Evolutionary conservation across 495 filamentous ascomycete species (phyloP).

Genomic region (Neurospora discreta): DNA sequence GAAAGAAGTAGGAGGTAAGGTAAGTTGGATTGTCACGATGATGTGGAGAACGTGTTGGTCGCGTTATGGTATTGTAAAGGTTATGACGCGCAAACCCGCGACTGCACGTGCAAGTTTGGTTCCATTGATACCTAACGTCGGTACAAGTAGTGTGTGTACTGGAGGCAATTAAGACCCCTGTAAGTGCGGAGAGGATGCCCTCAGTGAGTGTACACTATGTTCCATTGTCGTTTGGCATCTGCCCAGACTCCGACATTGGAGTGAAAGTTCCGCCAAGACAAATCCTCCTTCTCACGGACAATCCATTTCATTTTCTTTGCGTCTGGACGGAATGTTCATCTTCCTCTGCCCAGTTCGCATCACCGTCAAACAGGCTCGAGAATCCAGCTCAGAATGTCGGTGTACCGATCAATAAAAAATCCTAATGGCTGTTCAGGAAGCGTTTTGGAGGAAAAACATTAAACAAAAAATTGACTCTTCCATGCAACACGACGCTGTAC

Average conservation of each 20-base stretch:
- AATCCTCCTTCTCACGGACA: too few species aligned
- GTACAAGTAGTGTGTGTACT: too few species aligned
- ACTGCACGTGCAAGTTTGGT: background rate
- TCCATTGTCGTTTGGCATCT: too few species aligned
- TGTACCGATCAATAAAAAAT: background rate
- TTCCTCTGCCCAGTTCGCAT: too few species aligned
- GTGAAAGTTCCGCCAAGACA: background rate
- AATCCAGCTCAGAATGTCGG: background rate
- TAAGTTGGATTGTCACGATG: background rate
- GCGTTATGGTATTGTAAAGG: background rate
- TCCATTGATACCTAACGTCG: too few species aligned
- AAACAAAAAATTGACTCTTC: background rate
- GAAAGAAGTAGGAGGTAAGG: background rate
- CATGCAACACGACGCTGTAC: background rate
- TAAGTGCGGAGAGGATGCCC: background rate
- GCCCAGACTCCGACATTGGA: too few species aligned
- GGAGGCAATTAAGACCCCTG: background rate
- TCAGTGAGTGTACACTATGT: too few species aligned
- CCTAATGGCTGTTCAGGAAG: background rate
- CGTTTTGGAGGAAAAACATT: background rate
- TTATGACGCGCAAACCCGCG: background rate
- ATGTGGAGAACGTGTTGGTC: background rate
- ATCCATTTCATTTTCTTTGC: too few species aligned
- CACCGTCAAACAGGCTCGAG: background rate
- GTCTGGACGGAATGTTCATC: too few species aligned